phyloP scores from a whole-genome alignment of 1,284 basidiomycete species.

The Ganoderma sp. region DNA sequence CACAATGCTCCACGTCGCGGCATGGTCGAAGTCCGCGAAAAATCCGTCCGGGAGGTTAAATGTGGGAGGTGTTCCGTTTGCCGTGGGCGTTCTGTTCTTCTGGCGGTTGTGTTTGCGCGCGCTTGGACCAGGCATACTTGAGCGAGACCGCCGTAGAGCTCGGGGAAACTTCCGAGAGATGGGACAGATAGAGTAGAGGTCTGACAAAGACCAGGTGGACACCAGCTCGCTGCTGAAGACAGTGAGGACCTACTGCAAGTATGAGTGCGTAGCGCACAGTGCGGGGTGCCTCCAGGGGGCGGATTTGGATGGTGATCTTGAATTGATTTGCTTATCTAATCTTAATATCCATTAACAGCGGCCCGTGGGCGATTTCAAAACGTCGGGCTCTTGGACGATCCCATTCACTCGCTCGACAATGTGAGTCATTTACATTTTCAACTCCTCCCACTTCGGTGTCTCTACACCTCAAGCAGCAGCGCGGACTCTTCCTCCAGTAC shows the following conservation, averaged over 20 bases:
- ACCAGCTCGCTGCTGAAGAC: too few species aligned
- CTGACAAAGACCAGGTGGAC: too few species aligned
- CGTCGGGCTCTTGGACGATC: background rate
- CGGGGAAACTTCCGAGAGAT: background rate
- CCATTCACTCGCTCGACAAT: background rate
- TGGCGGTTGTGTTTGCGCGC: constrained; percentile 12
- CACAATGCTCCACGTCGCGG: constrained; percentile 55
- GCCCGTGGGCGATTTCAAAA: background rate
- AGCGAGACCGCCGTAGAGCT: too few species aligned
- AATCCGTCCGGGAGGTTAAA: constrained; percentile 36
- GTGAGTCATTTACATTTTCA: constrained; percentile 23
- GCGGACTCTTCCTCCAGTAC: background rate
- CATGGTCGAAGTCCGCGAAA: constrained; percentile 52
- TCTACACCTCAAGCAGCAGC: background rate
- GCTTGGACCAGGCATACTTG: constrained; percentile 26
- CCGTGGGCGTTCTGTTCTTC: constrained; percentile 12
- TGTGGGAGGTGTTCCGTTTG: constrained; percentile 6
- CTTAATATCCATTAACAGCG: background rate
- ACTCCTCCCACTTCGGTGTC: background rate
- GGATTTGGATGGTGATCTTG: constrained; percentile 16
- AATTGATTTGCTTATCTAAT: constrained; percentile 24
- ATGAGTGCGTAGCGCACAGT: too few species aligned
- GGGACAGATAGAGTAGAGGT: background rate
- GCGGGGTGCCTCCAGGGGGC: background rate
- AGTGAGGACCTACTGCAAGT: too few species aligned